phyloP scores from a whole-genome alignment of 495 filamentous ascomycete species.

The Neurospora discreta region DNA sequence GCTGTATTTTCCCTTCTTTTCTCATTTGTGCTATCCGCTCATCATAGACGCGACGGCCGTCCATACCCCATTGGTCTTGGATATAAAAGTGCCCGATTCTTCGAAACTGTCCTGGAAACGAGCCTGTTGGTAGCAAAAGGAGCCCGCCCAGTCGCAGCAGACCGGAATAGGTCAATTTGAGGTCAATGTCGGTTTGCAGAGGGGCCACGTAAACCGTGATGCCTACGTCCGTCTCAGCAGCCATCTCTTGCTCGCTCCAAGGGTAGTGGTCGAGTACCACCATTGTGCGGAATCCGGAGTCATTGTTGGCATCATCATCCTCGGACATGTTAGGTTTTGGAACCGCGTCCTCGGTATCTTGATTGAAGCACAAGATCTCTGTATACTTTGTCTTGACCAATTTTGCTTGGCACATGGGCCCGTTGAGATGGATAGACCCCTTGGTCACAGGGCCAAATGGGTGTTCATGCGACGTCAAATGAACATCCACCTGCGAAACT shows the following conservation, averaged over 20 bases:
- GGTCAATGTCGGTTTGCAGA: background rate
- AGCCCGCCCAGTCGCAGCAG: background rate
- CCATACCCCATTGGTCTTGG: background rate
- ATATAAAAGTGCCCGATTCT: background rate
- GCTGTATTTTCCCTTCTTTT: background rate
- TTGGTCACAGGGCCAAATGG: background rate
- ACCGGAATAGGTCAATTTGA: background rate
- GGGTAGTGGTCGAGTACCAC: background rate
- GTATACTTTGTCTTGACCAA: background rate
- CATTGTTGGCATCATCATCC: background rate
- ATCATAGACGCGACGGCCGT: background rate
- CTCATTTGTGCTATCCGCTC: background rate
- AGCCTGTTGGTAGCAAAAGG: background rate
- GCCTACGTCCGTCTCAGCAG: background rate
- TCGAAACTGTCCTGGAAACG: background rate
- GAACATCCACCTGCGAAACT: background rate
- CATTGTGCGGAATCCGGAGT: background rate
- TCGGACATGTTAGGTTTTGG: background rate
- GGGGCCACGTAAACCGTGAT: background rate
- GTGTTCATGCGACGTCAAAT: background rate
- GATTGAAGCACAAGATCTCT: background rate
- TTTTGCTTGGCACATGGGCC: background rate
- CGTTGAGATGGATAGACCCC: background rate
- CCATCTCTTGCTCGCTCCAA: background rate
- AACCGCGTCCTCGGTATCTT: background rate